Percentiles rank a stretch among this genome's conserved stretches.
These are phyloP conservation scores for Byssochlamys sp. DNA, from an alignment of 2,329 filamentous ascomycete genomes.

Conservation along the genomic window DNA sequence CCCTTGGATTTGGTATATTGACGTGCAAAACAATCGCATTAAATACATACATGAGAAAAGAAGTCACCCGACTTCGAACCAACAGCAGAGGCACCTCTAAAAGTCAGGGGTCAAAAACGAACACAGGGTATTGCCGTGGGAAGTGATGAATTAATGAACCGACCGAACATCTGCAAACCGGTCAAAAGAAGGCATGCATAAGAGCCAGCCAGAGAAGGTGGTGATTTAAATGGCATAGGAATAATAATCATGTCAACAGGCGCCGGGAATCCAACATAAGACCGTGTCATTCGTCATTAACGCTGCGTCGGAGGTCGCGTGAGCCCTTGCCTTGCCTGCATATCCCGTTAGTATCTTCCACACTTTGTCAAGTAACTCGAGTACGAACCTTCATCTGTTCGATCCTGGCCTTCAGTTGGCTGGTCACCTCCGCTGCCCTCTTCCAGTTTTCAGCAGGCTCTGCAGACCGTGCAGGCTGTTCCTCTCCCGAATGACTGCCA, in stretches of 20 bases:
- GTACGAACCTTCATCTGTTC: conserved; percentile 79
- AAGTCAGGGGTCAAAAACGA: background rate
- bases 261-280: conserved; percentile 10
- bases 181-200: background rate
- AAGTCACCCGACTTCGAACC: background rate
- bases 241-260: conserved; percentile 3
- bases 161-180: conserved; percentile 6
- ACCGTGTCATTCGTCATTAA: conserved; percentile 20
- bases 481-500: conserved; percentile 27
- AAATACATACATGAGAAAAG: background rate
- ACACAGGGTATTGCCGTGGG: background rate
- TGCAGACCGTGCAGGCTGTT: conserved; percentile 21
- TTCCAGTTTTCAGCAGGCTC: conserved; percentile 87
- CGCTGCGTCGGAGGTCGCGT: conserved; percentile 28
- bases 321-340: conserved; percentile 36
- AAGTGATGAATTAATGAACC: conserved; percentile 5
- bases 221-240: conserved; percentile 3
- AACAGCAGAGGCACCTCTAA: background rate
- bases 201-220: background rate
- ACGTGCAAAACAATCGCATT: background rate
- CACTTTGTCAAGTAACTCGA: conserved; percentile 2
- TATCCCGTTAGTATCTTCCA: background rate
- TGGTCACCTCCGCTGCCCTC: conserved; percentile 91
- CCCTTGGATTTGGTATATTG: background rate
- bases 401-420: conserved; percentile 90